Percentiles rank a stretch among this genome's conserved stretches.
These are phyloP conservation scores for Verticillium albo-atrum DNA, from an alignment of 2,329 filamentous ascomycete genomes.

Conservation along the genomic window DNA sequence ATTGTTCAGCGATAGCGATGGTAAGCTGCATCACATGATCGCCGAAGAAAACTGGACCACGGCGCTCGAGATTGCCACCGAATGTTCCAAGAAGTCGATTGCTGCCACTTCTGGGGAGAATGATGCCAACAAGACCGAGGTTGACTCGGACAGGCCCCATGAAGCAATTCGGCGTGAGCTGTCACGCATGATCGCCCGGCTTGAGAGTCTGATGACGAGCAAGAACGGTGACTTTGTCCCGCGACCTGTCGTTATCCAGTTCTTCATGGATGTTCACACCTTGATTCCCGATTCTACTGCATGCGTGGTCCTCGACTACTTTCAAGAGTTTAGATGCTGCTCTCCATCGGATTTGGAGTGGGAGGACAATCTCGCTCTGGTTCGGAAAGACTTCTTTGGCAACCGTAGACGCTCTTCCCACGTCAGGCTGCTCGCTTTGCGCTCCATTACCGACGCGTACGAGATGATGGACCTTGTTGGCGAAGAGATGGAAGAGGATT, in stretches of 20 bases:
- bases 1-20: constrained; percentile 48
- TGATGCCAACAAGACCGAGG: constrained; percentile 11
- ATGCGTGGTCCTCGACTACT: constrained; percentile 61
- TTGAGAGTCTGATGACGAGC: constrained; percentile 44
- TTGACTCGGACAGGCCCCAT: constrained; percentile 26
- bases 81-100: constrained; percentile 40
- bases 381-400: constrained; percentile 60
- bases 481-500: constrained; percentile 52
- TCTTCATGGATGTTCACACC: constrained; percentile 58
- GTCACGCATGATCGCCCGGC: constrained; percentile 36
- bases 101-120: constrained; percentile 9
- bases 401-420: constrained; percentile 56
- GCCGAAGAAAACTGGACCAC: constrained; percentile 63
- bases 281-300: constrained; percentile 62
- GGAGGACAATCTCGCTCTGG: constrained; percentile 57
- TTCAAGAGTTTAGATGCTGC: constrained; percentile 64
- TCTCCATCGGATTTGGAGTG: constrained; percentile 67
- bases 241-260: constrained; percentile 60
- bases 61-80: constrained; percentile 54
- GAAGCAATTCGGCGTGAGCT: constrained; percentile 38
- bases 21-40: constrained; percentile 50
- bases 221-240: constrained; percentile 54
- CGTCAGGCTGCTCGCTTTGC: constrained; percentile 59
- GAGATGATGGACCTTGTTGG: constrained; percentile 51
- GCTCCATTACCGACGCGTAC: constrained; percentile 55